Evolutionary conservation across 176 grass and related monocot genomes (phyloP).

Genomic region (Oryza coarctata): DNA sequence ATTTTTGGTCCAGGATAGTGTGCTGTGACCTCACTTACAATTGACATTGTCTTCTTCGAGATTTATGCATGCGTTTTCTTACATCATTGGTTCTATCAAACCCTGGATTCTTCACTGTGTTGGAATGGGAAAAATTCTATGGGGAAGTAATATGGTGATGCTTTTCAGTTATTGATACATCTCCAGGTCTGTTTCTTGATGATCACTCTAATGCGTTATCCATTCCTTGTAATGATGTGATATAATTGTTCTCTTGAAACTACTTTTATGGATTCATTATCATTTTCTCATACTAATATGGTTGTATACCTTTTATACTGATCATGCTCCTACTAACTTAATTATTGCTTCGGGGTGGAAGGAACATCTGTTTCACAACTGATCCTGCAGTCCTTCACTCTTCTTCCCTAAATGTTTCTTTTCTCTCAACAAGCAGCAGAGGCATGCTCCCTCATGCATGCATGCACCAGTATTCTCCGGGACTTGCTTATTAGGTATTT

Average conservation of each 20-base stretch:
- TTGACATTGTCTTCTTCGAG: neutral
- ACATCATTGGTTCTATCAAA: slow-evolving; percentile 13
- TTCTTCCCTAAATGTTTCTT: neutral
- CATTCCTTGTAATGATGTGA: neutral
- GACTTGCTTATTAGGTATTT: neutral
- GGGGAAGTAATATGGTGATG: neutral
- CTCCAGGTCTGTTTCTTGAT: neutral
- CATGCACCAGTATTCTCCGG: neutral
- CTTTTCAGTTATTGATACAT: neutral
- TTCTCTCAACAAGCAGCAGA: neutral
- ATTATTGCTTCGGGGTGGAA: neutral
- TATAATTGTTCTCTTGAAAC: neutral
- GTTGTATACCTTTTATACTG: neutral
- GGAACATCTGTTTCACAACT: neutral
- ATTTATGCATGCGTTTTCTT: neutral
- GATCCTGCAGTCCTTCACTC: neutral
- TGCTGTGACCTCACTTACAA: neutral
- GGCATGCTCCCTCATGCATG: neutral
- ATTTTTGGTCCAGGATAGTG: neutral
- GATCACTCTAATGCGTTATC: neutral
- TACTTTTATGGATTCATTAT: neutral
- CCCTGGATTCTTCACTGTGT: neutral
- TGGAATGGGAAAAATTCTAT: neutral
- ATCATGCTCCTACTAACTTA: neutral
- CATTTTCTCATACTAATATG: neutral